Conservation (phyloP, 2,329 filamentous ascomycete species). For the Talaromyces sp. region DNA sequence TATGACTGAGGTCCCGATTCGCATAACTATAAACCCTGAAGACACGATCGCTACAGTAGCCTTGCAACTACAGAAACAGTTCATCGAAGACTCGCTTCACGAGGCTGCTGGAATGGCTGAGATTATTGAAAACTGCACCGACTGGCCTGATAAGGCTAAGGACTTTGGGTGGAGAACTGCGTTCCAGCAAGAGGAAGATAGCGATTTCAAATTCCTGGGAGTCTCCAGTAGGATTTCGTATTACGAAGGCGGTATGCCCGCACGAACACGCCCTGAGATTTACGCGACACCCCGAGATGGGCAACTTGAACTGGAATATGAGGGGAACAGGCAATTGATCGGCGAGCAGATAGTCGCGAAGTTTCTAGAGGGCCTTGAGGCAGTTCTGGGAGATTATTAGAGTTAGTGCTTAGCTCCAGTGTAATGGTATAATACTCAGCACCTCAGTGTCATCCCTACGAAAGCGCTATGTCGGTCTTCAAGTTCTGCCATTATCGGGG, state of each 20-base stretch:
- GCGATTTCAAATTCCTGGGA: not conserved
- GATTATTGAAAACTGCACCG: constrained; percentile 6
- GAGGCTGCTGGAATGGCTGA: constrained; percentile 10
- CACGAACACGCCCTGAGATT: constrained; percentile 1
- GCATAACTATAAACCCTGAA: not conserved
- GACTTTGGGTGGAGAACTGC: constrained; percentile 8
- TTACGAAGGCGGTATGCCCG: not conserved
- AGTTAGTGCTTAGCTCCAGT: not conserved
- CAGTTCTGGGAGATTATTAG: not conserved
- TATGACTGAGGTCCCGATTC: constrained; percentile 2
- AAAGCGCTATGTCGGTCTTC: too few relatives aligned
- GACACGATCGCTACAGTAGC: not conserved
- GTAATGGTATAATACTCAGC: too few relatives aligned
- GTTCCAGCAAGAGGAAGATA: constrained; percentile 5
- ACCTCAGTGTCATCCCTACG: too few relatives aligned
- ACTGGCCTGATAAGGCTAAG: not conserved
- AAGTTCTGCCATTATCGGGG: too few relatives aligned
- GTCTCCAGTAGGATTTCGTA: not conserved
- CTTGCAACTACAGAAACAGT: constrained; percentile 5
- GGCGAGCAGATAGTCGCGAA: not conserved
- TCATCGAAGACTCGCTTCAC: not conserved
- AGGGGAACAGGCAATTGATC: not conserved
- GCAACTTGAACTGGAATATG: constrained; percentile 6
- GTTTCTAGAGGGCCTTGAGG: not conserved
- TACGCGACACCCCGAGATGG: constrained; percentile 3